Evolutionary conservation across 2,329 filamentous ascomycete species (phyloP).

Genomic region (Trichoderma endophyticum): DNA sequence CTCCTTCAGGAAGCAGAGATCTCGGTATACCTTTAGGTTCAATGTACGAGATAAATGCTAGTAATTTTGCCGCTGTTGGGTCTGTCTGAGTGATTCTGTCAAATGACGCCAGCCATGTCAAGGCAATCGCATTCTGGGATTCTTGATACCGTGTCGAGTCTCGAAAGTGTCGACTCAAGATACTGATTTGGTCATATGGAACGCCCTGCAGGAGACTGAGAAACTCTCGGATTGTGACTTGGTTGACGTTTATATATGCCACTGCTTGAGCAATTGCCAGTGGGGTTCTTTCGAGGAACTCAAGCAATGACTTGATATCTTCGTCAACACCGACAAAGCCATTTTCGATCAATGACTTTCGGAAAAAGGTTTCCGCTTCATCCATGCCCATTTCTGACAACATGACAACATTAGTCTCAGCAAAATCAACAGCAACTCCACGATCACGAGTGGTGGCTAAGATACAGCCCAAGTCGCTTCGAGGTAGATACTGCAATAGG

Average conservation of each 20-base stretch:
- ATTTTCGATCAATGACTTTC: constrained; percentile 23
- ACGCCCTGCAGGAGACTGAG: constrained; percentile 26
- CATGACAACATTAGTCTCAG: constrained; percentile 26
- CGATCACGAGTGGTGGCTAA: constrained; percentile 35
- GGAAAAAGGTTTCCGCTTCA: constrained; percentile 30
- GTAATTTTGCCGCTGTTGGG: constrained; percentile 31
- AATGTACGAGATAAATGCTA: constrained; percentile 38
- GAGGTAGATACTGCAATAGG: constrained; percentile 30
- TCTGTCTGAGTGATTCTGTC: constrained; percentile 32
- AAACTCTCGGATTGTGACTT: constrained; percentile 28
- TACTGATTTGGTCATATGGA: constrained; percentile 29
- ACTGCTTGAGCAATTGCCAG: constrained; percentile 39
- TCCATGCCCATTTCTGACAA: constrained; percentile 30
- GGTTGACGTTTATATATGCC: constrained; percentile 36
- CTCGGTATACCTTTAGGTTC: constrained; percentile 36
- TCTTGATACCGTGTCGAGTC: constrained; percentile 31
- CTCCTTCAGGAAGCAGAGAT: constrained; percentile 28
- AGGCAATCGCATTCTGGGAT: constrained; percentile 32
- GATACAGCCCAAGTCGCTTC: constrained; percentile 29
- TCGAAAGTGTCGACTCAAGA: constrained; percentile 34
- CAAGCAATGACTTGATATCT: constrained; percentile 26
- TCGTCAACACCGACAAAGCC: neutral
- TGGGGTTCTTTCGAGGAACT: constrained; percentile 38
- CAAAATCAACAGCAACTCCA: constrained; percentile 30
- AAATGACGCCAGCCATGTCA: constrained; percentile 40